phyloP scores from a whole-genome alignment of 495 filamentous ascomycete species.

The Pyronema omphalodes region DNA sequence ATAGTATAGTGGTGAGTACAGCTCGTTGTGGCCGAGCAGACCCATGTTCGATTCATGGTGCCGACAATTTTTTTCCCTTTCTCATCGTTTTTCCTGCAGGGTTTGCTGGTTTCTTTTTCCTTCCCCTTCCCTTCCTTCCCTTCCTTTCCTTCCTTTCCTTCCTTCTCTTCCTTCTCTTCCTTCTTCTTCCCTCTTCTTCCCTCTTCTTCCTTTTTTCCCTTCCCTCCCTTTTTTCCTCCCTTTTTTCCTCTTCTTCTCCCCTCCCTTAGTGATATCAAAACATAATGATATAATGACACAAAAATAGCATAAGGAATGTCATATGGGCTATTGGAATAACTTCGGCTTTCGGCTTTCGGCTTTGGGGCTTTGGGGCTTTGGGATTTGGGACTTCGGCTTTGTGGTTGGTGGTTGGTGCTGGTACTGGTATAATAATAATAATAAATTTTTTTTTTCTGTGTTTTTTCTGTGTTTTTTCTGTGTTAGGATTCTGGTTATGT shows the following conservation, averaged over 20 bases:
- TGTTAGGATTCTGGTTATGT: too few species aligned
- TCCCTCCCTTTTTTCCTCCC: too few species aligned
- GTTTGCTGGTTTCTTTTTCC: conserved; percentile 1
- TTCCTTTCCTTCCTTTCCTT: conserved; percentile 4
- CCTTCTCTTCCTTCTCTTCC: background rate
- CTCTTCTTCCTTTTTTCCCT: too few species aligned
- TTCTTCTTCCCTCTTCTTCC: background rate
- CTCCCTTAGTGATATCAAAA: background rate
- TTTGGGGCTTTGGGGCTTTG: background rate
- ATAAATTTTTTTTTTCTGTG: background rate
- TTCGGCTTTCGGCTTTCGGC: too few species aligned
- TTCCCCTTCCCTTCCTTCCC: background rate
- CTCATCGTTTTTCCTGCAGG: too few species aligned
- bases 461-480: background rate
- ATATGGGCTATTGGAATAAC: too few species aligned
- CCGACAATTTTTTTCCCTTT: background rate
- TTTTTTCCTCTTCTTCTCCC: background rate
- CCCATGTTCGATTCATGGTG: conserved; percentile 6
- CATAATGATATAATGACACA: too few species aligned
- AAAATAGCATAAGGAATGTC: too few species aligned
- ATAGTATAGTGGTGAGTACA: too few species aligned
- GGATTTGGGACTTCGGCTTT: background rate
- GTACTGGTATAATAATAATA: too few species aligned
- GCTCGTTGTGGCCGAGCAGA: background rate
- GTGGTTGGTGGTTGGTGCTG: background rate